These are phyloP conservation scores for Penicillium canescens DNA, from an alignment of 495 filamentous ascomycete species.

Conservation along the genomic window DNA sequence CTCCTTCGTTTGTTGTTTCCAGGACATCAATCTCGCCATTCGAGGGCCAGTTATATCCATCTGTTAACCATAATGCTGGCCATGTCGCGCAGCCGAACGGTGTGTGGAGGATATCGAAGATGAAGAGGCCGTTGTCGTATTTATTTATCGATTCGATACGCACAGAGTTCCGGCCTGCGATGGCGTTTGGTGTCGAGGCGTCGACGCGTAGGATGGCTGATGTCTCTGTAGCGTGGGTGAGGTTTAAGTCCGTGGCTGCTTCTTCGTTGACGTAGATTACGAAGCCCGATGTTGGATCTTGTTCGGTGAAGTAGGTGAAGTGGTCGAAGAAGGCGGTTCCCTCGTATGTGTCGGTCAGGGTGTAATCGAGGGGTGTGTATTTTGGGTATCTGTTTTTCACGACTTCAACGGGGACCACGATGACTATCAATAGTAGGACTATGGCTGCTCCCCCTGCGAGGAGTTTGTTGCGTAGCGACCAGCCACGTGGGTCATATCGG, in stretches of 20 bases:
- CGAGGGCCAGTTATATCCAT: conserved; percentile 57
- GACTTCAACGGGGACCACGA: conserved; percentile 56
- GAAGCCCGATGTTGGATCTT: conserved; percentile 53
- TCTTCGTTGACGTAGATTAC: conserved; percentile 42
- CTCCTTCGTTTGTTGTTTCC: conserved; percentile 46
- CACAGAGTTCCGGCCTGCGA: conserved; percentile 51
- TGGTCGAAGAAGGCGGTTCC: conserved; percentile 51
- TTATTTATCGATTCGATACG: conserved; percentile 52
- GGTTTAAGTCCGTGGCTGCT: conserved; percentile 41
- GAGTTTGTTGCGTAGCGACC: conserved; percentile 48
- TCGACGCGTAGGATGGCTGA: conserved; percentile 57
- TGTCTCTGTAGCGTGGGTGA: conserved; percentile 48
- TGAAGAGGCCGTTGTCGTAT: conserved; percentile 53
- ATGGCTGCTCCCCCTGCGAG: conserved; percentile 31
- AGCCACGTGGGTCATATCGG: conserved; percentile 52
- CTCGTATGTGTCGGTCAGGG: conserved; percentile 50
- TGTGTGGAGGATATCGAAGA: conserved; percentile 55
- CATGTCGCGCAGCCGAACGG: conserved; percentile 55
- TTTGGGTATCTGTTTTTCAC: conserved; percentile 53
- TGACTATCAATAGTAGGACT: conserved; percentile 48
- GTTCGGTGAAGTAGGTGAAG: conserved; percentile 53
- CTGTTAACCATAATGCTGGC: conserved; percentile 65
- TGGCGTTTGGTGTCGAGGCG: conserved; percentile 39
- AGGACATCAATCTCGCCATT: conserved; percentile 55
- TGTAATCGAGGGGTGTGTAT: conserved; percentile 51